A percentile compares a stretch with the other conserved stretches of the same genome.
Evolutionary conservation across 495 filamentous ascomycete species (phyloP).

Genomic region (Penicillium angulare): DNA sequence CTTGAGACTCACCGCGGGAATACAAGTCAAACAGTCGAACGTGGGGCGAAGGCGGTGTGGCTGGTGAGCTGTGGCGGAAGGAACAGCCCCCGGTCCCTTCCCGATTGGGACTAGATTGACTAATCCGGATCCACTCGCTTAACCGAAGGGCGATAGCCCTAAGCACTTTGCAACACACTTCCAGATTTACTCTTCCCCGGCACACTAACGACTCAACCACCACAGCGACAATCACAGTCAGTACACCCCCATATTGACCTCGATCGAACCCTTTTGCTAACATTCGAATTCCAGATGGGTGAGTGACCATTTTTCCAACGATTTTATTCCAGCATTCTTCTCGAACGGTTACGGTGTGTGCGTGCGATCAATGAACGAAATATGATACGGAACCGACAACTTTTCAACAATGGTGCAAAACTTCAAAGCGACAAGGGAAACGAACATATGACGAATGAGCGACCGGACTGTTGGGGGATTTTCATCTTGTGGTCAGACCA

Average conservation of each 20-base stretch:
- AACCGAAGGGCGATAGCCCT: slow-evolving; percentile 49
- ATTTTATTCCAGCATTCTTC: slow-evolving; percentile 23
- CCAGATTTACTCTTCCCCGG: slow-evolving; percentile 39
- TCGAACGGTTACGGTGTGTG: slow-evolving; percentile 32
- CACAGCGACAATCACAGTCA: slow-evolving; percentile 57
- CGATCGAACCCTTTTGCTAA: slow-evolving; percentile 29
- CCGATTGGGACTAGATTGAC: slow-evolving; percentile 25
- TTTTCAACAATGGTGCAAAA: slow-evolving; percentile 3
- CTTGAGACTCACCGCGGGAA: too few species aligned
- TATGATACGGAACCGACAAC: slow-evolving; percentile 12
- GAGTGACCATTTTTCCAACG: slow-evolving; percentile 37
- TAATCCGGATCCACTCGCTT: slow-evolving; percentile 42
- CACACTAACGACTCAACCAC: slow-evolving; percentile 49
- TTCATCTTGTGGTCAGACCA: neutral
- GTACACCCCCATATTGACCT: slow-evolving; percentile 24
- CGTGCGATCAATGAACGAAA: slow-evolving; percentile 20
- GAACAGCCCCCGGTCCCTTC: neutral
- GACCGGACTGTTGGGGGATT: neutral
- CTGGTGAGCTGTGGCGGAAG: slow-evolving; percentile 16
- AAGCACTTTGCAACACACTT: slow-evolving; percentile 49
- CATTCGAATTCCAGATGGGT: slow-evolving; percentile 52
- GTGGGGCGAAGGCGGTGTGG: slow-evolving; percentile 10
- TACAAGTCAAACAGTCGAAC: too few species aligned
- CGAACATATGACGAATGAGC: neutral
- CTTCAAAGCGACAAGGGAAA: neutral